Evolutionary conservation across 352 stramenopile species (phyloP), one percentile per base, ranked within the genome.

Genomic region (Thraustochytrium striatum): DNA sequence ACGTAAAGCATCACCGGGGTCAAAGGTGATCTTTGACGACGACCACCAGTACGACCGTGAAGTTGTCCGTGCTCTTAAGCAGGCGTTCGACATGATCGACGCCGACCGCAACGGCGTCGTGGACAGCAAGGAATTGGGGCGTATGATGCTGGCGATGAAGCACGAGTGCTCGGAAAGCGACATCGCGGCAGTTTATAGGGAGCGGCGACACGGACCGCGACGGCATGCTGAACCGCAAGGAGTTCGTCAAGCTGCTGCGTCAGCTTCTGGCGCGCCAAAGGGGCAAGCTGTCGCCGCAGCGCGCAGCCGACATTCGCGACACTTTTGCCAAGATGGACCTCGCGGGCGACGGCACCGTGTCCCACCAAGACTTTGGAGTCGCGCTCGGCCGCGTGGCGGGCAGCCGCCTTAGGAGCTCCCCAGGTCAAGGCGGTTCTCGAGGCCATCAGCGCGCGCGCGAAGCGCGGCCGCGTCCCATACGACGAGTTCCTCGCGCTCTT

Each of bases 21-120:
- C 16, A 21, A 25, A 16, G 25, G 47, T 55, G 47, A 16, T 21
- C 16, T 25, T 55, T 55, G 47, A 55, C 16, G 47, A 55, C 25
- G 47, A 55, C 25, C 16, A 55, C 16, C 65, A 50, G n/a, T 75
- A 55, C 39, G 19, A 75, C n/a, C 25, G 32, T 2, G 65, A 3
- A 9, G n/a, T 75, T 39, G 65, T 61, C 13, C 65, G 32, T 9
- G 61, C 65, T 19, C 52, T 75, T 7, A 30, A 38, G 16, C 8
- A 50, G 25, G 39, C 65, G 11, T 75, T 75, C 30, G 65, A 75
- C 5, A 38, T 41, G 19, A 36, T 75, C 28, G 65, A 75, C 36
- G 65, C 25, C 5, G 41, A 75, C 3, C 43, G 50, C n/a, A 36
- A 41, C 19, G 43, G 65, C 8, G 7, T 43, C 21, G 43, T 70